Base-by-base conservation (phyloP, 257 asterid species). In the Nicotiana otophora region DNA sequence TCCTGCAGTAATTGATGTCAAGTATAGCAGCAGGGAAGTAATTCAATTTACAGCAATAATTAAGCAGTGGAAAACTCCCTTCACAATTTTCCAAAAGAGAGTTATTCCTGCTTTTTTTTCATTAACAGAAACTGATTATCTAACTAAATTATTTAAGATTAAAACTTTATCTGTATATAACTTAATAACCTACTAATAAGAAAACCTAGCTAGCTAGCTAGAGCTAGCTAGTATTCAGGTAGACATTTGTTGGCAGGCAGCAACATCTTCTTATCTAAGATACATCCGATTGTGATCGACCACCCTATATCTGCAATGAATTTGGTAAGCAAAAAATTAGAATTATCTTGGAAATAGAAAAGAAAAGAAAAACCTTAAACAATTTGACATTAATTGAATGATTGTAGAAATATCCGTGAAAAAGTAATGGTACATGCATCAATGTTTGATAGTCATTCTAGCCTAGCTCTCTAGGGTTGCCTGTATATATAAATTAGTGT, bases 281-380 rank as follows among this genome's bases (percentile, higher is more conserved):
- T 51, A 6, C 11, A 75, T 51, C 28, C 42, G 15, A 75, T 26
- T 15, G 10, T 75, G 80, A 23, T 23, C 26, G 26, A 75, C 63
- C 62, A 51, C 80, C 80, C 9, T 75, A 48, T 48, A 75, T 16
- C 63, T 75, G 63, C 80, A 75, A 75, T 15, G 33, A 75, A 75
- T 46, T 23, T 46, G 8, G 79, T 72, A 46, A 72, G 14, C 14
- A 48, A 8, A 51, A 75, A 75, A 15, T 7, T 23, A 75, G 63
- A 26, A 51, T 26, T 51, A 75, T 51, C 80, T 9, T 14, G 63
- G 53, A 51, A 51, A 74, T 14, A 6, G n/a, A 46, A 31, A 46
- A 46, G 14, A 48, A 8, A 74, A 14, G 36, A 74, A 74, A 74
- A 48, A 74, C 23, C 31, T 33, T 33, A 33, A 7, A 17, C 54